These are phyloP conservation scores for Colletotrichum eremochloae DNA, from an alignment of 2,329 filamentous ascomycete species.

Conservation along the genomic window DNA sequence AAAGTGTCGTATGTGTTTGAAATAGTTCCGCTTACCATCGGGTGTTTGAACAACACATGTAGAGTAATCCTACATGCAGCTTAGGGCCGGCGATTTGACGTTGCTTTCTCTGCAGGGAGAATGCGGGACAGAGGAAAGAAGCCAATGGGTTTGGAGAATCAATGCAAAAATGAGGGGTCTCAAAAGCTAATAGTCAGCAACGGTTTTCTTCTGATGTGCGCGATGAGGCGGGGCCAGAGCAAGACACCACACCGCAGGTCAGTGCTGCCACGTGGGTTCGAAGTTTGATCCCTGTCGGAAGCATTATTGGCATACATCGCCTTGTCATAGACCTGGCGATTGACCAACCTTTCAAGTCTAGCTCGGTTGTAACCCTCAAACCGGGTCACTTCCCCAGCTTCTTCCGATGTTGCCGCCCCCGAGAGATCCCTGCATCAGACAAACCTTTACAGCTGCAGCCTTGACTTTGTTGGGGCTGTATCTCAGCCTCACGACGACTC, in stretches of 20 bases:
- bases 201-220: constrained; percentile 4
- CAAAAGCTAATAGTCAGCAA: constrained; percentile 32
- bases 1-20: not conserved
- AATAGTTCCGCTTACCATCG: constrained; percentile 18
- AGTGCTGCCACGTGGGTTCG: constrained; percentile 28
- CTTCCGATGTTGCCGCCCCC: constrained; percentile 33
- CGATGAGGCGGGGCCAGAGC: constrained; percentile 1
- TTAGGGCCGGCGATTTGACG: not conserved
- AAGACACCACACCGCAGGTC: constrained; percentile 21
- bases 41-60: constrained; percentile 19
- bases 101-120: constrained; percentile 4
- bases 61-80: constrained; percentile 11
- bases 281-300: constrained; percentile 32
- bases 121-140: constrained; percentile 9
- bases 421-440: constrained; percentile 34
- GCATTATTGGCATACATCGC: constrained; percentile 16
- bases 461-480: constrained; percentile 41
- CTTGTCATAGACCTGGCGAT: constrained; percentile 25
- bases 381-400: constrained; percentile 39
- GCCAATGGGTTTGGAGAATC: constrained; percentile 31
- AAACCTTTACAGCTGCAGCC: constrained; percentile 36
- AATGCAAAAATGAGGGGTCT: constrained; percentile 31
- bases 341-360: constrained; percentile 23
- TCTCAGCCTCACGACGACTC: constrained; percentile 37
- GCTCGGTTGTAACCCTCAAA: constrained; percentile 40